A percentile compares a stretch with the other conserved stretches of the same genome.
Evolutionary conservation across 345 rosid genomes (phyloP).

Genomic region (Toxicodendron radicans): DNA sequence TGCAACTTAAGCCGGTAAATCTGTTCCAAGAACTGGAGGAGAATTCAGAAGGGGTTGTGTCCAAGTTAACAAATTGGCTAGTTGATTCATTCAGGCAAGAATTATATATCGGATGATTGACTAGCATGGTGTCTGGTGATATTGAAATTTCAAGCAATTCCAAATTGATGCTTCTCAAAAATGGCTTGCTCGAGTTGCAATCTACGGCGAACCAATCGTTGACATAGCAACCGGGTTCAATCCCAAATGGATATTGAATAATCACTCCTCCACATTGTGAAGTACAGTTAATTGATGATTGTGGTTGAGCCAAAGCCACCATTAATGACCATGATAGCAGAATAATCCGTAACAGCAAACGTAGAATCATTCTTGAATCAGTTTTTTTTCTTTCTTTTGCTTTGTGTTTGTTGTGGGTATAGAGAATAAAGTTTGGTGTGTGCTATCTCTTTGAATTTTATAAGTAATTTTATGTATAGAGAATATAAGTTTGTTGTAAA

Average conservation of each 20-base stretch:
- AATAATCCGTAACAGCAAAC: too few species aligned
- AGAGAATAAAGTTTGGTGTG: too few species aligned
- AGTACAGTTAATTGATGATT: too few species aligned
- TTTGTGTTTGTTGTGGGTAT: too few species aligned
- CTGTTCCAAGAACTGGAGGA: background rate
- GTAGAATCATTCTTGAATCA: too few species aligned
- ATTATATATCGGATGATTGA: background rate
- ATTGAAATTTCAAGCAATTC: background rate
- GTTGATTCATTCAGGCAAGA: background rate
- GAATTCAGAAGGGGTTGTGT: background rate
- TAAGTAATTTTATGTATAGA: too few species aligned
- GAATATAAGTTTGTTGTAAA: too few species aligned
- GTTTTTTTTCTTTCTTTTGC: too few species aligned
- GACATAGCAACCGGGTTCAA: background rate
- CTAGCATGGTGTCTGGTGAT: background rate
- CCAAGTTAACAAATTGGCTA: background rate
- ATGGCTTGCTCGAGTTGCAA: background rate
- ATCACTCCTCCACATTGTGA: background rate
- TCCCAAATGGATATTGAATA: slow-evolving; percentile 12
- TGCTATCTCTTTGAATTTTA: too few species aligned
- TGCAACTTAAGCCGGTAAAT: background rate
- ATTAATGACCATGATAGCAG: too few species aligned
- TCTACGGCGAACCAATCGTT: background rate
- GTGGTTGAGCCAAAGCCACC: too few species aligned
- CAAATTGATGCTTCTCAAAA: background rate